Evolutionary conservation across 306 rosid species (phyloP).

Genomic region (Fragaria ananassa): DNA sequence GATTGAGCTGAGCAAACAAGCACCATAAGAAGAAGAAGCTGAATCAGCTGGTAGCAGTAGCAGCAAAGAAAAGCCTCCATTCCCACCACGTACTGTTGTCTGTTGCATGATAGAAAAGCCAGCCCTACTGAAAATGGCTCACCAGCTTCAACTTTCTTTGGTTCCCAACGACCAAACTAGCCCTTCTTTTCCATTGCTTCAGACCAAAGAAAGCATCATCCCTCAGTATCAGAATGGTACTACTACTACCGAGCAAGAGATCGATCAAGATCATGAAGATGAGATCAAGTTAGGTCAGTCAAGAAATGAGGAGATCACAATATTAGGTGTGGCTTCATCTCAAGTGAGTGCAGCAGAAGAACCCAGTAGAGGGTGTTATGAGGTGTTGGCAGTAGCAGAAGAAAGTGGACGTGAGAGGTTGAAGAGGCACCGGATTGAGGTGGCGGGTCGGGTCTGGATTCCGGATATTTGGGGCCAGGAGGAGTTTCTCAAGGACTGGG

Average conservation of each 20-base stretch:
- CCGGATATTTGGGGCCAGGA: slow-evolving; percentile 97
- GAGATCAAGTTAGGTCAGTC: slow-evolving; percentile 12
- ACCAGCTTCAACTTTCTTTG: slow-evolving; percentile 8
- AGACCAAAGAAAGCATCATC: slow-evolving; percentile 20
- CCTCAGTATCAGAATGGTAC: background rate
- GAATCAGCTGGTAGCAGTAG: background rate
- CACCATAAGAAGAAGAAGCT: background rate
- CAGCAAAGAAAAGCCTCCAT: background rate
- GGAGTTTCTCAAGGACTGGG: slow-evolving; percentile 78
- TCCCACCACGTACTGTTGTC: background rate
- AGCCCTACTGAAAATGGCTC: slow-evolving; percentile 27
- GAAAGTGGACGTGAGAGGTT: slow-evolving; percentile 69
- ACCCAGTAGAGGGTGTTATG: background rate
- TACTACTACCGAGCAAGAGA: background rate
- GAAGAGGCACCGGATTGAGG: slow-evolving; percentile 64
- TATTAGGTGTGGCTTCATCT: background rate
- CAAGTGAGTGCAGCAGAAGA: slow-evolving; percentile 9
- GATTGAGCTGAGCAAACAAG: background rate
- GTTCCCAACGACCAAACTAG: slow-evolving; percentile 2
- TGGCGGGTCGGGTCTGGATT: slow-evolving; percentile 76
- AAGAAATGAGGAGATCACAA: slow-evolving; percentile 17
- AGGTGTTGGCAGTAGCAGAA: slow-evolving; percentile 19
- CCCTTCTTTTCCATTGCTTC: slow-evolving; percentile 24
- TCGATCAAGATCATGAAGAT: background rate
- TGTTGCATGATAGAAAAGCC: slow-evolving; percentile 26